Evolutionary conservation across 2,329 filamentous ascomycete species (phyloP).

Genomic region (Colletotrichum abscissum): DNA sequence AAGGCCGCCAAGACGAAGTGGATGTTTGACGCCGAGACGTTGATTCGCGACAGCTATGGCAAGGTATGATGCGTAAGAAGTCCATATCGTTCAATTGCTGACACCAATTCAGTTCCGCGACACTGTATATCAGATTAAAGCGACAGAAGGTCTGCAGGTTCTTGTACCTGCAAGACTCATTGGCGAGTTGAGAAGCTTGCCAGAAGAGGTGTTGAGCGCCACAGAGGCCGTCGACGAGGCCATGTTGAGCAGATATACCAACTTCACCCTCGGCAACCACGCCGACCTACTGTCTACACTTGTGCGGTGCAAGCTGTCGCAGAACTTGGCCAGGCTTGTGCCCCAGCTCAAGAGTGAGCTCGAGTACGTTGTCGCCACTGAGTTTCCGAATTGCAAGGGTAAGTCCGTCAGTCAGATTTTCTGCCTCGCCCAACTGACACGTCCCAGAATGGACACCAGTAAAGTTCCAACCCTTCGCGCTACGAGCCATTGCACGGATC

Average conservation of each 20-base stretch:
- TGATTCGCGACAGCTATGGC: conserved; percentile 60
- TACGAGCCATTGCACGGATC: conserved; percentile 63
- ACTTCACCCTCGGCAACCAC: conserved; percentile 59
- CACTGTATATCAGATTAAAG: conserved; percentile 61
- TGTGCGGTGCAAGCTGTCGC: conserved; percentile 58
- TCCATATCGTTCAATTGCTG: neutral
- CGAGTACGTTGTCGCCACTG: conserved; percentile 55
- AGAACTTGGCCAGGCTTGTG: conserved; percentile 58
- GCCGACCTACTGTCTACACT: conserved; percentile 56
- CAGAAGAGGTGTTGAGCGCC: conserved; percentile 60
- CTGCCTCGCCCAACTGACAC: conserved; percentile 8
- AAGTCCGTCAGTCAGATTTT: conserved; percentile 21
- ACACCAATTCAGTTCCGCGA: conserved; percentile 54
- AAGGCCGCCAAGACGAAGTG: conserved; percentile 60
- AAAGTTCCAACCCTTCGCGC: conserved; percentile 62
- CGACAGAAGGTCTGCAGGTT: conserved; percentile 61
- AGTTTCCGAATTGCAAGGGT: conserved; percentile 60
- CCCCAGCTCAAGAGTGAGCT: conserved; percentile 60
- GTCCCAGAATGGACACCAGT: conserved; percentile 65
- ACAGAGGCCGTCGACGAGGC: conserved; percentile 62
- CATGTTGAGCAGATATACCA: conserved; percentile 62
- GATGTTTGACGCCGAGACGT: conserved; percentile 61
- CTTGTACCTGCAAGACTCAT: conserved; percentile 58
- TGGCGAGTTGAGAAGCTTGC: conserved; percentile 58
- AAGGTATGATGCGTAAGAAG: conserved; percentile 49